phyloP scores from a whole-genome alignment of 805 yeast genomes.

The Metschnikowia proteae region DNA sequence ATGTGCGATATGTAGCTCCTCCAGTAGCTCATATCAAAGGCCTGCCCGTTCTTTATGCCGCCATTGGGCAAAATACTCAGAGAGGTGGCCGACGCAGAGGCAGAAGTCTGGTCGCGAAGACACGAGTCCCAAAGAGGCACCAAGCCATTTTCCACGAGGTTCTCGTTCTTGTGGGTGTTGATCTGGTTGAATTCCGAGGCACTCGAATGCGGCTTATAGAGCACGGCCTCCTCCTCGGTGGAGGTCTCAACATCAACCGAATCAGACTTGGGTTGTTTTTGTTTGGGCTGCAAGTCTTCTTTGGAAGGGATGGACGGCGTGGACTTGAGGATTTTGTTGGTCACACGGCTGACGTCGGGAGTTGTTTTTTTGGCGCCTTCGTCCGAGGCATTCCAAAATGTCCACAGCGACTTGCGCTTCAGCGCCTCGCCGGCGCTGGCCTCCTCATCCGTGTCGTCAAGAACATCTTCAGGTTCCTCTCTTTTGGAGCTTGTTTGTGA shows the following conservation, averaged over 20 bases:
- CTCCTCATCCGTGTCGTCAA: constrained; percentile 8
- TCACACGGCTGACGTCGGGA: constrained; percentile 10
- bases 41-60: constrained; percentile 16
- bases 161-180: constrained; percentile 44
- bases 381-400: constrained; percentile 30
- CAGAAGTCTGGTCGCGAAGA: constrained; percentile 26
- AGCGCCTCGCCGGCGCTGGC: background rate
- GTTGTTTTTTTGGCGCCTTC: background rate
- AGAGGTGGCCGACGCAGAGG: constrained; percentile 13
- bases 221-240: constrained; percentile 37
- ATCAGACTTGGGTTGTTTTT: constrained; percentile 10
- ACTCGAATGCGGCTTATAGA: constrained; percentile 41
- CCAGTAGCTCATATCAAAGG: constrained; percentile 36
- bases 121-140: constrained; percentile 43
- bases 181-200: constrained; percentile 38
- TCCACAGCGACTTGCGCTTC: constrained; percentile 31
- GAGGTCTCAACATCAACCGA: background rate
- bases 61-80: constrained; percentile 22
- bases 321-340: constrained; percentile 33
- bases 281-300: constrained; percentile 11
- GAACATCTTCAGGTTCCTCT: constrained; percentile 13
- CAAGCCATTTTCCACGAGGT: constrained; percentile 36
- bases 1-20: constrained; percentile 31
- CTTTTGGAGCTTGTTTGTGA: constrained; percentile 10
- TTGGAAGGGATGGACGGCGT: constrained; percentile 27